Base-by-base conservation (phyloP, 2,329 filamentous ascomycete species). In the Arthrinium phaeospermum region DNA sequence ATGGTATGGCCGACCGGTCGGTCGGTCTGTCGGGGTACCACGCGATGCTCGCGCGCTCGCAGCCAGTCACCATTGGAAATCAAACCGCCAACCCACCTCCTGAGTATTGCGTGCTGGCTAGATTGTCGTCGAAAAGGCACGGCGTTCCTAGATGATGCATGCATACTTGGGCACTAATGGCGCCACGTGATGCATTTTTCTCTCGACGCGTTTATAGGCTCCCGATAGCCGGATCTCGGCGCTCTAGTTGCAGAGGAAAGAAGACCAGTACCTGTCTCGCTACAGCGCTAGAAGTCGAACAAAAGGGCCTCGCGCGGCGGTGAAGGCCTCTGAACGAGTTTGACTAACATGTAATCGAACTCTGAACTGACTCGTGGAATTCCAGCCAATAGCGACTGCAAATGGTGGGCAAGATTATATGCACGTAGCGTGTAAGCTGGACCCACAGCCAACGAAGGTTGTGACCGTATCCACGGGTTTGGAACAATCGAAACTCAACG, bases 401-500 rank as follows among this genome's bases (percentile, higher is more conserved):
- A 68, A 30, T 19, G 67, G 44, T 68, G 45, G 7, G 34, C 57
- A 64, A 64, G 51, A 64, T 37, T 22, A n/a, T 41, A 37, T 16
- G 19, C 12, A 24, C 4, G 61, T 46, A 68, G 22, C n/a, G 22
- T 34, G 30, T 61, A 61, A 30, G 53, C 30, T 61, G 27, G 30
- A 22, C 30, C 53, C 53, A 61, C 53, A 22, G 16, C 16, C 53
- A 30, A 61, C 30, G 30, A 27, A 47, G 45, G n/a, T 68, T 46
- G 67, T 68, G 45, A 68, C 67, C 68, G 68, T 70, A 70, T 53
- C 68, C 68, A 70, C 47, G 47, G 68, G 10, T 70, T 41, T 70
- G 68, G 68, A 57, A 70, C 68, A 70, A 70, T 41, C 68, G 68
- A 70, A 70, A 53, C 68, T 70, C 68, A 69, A 69, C 45, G 44